Conservation (phyloP, 495 filamentous ascomycete genomes). For the Neurospora terricola region DNA sequence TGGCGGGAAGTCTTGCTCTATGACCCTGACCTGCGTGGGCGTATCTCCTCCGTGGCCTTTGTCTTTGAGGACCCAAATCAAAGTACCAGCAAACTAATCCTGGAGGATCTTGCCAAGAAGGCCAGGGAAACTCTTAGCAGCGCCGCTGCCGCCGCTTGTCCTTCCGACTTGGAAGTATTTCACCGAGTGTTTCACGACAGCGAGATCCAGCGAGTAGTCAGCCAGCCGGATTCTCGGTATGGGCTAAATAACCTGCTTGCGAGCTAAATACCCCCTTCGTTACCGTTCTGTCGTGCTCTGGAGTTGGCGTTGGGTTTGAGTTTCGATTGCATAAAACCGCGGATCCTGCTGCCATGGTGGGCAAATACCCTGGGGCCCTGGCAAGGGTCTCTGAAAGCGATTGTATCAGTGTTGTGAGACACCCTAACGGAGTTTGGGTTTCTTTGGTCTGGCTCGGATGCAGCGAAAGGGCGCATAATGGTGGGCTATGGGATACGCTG, state of each 20-base stretch:
- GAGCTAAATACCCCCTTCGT: slow-evolving; percentile 9
- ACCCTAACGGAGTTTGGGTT: not conserved
- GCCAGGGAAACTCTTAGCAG: slow-evolving; percentile 20
- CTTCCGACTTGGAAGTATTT: slow-evolving; percentile 38
- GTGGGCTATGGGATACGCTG: not conserved
- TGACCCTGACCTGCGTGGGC: slow-evolving; percentile 56
- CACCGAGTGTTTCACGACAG: slow-evolving; percentile 26
- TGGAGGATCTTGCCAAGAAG: slow-evolving; percentile 40
- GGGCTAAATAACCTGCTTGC: slow-evolving; percentile 34
- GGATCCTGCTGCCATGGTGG: not conserved
- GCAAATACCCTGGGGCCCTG: not conserved
- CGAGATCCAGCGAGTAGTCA: slow-evolving; percentile 31
- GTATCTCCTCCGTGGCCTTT: slow-evolving; percentile 60
- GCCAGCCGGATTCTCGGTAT: slow-evolving; percentile 36
- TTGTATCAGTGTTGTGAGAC: not conserved
- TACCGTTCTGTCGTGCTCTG: not conserved
- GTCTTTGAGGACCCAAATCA: slow-evolving; percentile 48
- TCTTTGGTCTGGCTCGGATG: not conserved
- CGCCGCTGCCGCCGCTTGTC: slow-evolving; percentile 10
- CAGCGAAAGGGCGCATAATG: not conserved
- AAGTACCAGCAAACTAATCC: slow-evolving; percentile 34
- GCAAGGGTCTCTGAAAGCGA: not conserved
- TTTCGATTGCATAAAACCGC: not conserved
- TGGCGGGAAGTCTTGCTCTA: slow-evolving; percentile 59
- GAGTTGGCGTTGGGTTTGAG: not conserved